Conservation (phyloP, 2,329 filamentous ascomycete species). For the Seiridium cupressi region DNA sequence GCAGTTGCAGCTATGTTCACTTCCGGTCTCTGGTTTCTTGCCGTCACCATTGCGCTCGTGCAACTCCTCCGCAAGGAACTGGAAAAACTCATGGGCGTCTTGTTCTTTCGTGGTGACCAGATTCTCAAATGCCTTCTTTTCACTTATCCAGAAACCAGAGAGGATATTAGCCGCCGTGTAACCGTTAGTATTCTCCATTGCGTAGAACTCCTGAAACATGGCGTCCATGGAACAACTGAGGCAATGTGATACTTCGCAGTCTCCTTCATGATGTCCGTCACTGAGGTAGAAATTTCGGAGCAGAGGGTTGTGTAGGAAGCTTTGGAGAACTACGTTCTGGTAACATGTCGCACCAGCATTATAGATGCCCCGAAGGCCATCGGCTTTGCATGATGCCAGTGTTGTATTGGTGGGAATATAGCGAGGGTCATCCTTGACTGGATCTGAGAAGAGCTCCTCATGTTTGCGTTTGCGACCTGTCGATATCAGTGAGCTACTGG, state of each 20-base stretch:
- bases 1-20: constrained; percentile 73
- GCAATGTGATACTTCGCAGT: constrained; percentile 65
- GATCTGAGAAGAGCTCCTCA: constrained; percentile 66
- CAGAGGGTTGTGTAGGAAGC: constrained; percentile 88
- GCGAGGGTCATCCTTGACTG: constrained; percentile 68
- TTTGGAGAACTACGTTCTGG: constrained; percentile 93
- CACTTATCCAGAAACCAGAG: constrained; percentile 85
- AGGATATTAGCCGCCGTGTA: constrained; percentile 90
- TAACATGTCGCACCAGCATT: constrained; percentile 99
- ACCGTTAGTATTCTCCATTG: constrained; percentile 76
- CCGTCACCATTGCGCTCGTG: constrained; percentile 78
- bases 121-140: constrained; percentile 68
- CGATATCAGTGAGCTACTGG: constrained; percentile 8
- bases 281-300: constrained; percentile 89
- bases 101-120: constrained; percentile 91
- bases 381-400: constrained; percentile 78
- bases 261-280: constrained; percentile 78
- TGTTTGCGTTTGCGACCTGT: constrained; percentile 71
- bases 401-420: constrained; percentile 78
- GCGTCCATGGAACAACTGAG: constrained; percentile 71
- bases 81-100: constrained; percentile 96
- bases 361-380: constrained; percentile 87
- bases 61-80: constrained; percentile 89
- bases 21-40: constrained; percentile 58
- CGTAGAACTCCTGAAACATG: constrained; percentile 71